phyloP scores from a whole-genome alignment of 805 yeast species.

The Torulaspora microellipsoides region DNA sequence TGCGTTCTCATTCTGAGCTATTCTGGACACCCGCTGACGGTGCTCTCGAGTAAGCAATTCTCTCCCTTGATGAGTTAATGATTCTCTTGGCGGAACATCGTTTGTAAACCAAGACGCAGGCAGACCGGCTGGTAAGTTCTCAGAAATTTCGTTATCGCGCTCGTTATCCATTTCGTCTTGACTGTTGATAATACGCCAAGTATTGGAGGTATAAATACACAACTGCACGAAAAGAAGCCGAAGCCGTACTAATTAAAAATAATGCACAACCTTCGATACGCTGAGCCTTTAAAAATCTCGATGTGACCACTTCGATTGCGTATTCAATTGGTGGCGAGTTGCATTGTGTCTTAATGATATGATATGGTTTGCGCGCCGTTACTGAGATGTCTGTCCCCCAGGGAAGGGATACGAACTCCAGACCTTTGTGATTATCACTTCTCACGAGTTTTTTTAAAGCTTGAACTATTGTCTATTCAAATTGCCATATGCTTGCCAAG shows the following conservation, averaged over 20 bases:
- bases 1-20: slow-evolving; percentile 19
- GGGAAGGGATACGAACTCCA: slow-evolving; percentile 2
- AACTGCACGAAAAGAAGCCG: too few relatives aligned
- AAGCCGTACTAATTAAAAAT: too few relatives aligned
- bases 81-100: slow-evolving; percentile 16
- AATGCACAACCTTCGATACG: too few relatives aligned
- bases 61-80: slow-evolving; percentile 13
- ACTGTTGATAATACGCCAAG: too few relatives aligned
- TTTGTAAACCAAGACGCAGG: slow-evolving; percentile 24
- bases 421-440: slow-evolving; percentile 13
- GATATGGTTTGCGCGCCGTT: too few relatives aligned
- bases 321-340: too few relatives aligned
- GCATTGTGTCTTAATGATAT: too few relatives aligned
- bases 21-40: slow-evolving; percentile 20
- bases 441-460: not conserved
- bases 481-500: too few relatives aligned
- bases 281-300: too few relatives aligned
- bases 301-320: too few relatives aligned
- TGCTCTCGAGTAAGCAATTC: slow-evolving; percentile 19
- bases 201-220: too few relatives aligned
- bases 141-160: slow-evolving; percentile 7
- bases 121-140: slow-evolving; percentile 14
- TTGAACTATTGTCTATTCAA: too few relatives aligned
- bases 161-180: slow-evolving; percentile 5
- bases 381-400: not conserved